A percentile compares a stretch with the other conserved stretches of the same genome.
Evolutionary conservation across 2,329 filamentous ascomycete species (phyloP).

Genomic region (Colletotrichum theobromicola): DNA sequence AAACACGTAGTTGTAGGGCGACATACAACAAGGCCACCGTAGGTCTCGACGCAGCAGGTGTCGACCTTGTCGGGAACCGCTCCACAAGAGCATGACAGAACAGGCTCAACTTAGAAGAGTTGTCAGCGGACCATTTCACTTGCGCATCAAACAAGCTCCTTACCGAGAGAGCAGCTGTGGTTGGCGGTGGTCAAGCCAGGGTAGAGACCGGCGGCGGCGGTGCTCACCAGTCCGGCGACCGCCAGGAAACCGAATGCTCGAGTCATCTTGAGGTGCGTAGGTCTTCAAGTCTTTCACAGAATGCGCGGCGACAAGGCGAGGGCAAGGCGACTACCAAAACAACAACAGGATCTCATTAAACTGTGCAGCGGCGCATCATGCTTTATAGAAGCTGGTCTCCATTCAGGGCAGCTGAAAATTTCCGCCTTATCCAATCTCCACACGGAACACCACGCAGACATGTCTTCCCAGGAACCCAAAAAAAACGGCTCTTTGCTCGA

Average conservation of each 20-base stretch:
- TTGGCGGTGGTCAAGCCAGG: slow-evolving; percentile 54
- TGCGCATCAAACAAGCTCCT: neutral
- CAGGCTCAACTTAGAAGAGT: slow-evolving; percentile 28
- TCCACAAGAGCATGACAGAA: slow-evolving; percentile 54
- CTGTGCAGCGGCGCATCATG: neutral
- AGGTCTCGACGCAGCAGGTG: slow-evolving; percentile 70
- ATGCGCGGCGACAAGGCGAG: neutral
- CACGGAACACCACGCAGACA: slow-evolving; percentile 15
- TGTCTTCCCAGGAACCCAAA: neutral
- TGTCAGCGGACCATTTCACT: neutral
- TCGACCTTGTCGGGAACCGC: slow-evolving; percentile 55
- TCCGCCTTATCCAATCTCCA: slow-evolving; percentile 1
- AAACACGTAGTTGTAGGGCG: neutral
- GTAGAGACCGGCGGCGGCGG: slow-evolving; percentile 42
- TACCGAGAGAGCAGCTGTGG: slow-evolving; percentile 60
- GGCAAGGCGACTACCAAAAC: neutral
- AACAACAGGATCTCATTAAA: neutral
- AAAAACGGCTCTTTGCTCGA: slow-evolving; percentile 15
- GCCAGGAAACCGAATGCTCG: slow-evolving; percentile 26
- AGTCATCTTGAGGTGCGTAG: slow-evolving; percentile 27
- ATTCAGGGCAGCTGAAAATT: neutral
- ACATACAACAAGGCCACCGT: slow-evolving; percentile 60
- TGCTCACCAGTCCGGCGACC: slow-evolving; percentile 30
- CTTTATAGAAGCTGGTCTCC: neutral
- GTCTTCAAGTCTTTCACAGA: neutral